Evolutionary conservation across 768 basidiomycete genomes (phyloP), one percentile per base, ranked within the genome.

Genomic region (Tricholoma hemisulphureum): DNA sequence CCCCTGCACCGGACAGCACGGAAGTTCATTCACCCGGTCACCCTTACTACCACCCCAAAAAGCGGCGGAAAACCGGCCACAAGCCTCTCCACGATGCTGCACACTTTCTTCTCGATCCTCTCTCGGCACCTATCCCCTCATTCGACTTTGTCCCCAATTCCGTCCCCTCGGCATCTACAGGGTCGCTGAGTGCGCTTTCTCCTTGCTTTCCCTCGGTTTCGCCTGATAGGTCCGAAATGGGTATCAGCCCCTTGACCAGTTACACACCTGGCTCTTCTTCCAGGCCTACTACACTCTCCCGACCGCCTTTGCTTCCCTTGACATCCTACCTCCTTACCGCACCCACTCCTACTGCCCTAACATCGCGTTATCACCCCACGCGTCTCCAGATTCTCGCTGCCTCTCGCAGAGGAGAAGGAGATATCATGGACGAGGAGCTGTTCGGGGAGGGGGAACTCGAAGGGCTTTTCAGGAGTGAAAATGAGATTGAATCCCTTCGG

Each of bases 371-470:
- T 13, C 62, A 68, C 11, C 89, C 85, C 2, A 85, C 86, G 2
- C 87, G 91, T 31, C 77, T 93, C 8, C 88, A 90, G 60, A 70
- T 86, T 24, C 78, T 93, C 31, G 72, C 78, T 0, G 73, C 77
- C 10, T 74, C 77, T 46, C 85, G 87, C 43, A 86, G 88, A 45
- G 74, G 73, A 6, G 75, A 70, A 32, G 73, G 74, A 21, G 71
- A 78, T 20, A 82, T 93, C 18, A 60, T 64, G 1, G 91, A 93
- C 58, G 85, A 89, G 7, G 91, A 92, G 57, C 72, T 93, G 21
- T 90, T 93, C 58, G 80, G 72, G 3, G 79, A 82, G 28, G 87
- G 84, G 2, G 91, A 93, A 68, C 68, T 89, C 24, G 89, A 91
- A 54, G 78, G 73, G 18, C 53, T 89, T 26, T 61, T 89, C 20